Percentiles rank a stretch among this genome's conserved stretches.
phyloP scores from a whole-genome alignment of 345 rosid genomes.

The Euphorbia pulcherrima region DNA sequence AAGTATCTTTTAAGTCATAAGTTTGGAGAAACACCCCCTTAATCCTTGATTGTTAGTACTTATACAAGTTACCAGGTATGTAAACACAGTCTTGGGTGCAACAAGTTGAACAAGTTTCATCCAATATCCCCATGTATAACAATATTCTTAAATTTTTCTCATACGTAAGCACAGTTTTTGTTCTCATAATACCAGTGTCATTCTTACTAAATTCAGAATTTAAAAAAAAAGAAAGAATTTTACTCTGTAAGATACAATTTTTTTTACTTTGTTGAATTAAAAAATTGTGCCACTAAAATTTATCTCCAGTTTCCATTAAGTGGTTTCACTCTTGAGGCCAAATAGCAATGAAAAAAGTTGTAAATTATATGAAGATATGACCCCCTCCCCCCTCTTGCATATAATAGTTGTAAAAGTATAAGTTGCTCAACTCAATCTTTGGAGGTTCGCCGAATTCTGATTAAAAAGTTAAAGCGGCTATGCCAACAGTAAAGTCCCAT shows the following conservation, averaged over 20 bases:
- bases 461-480: not conserved
- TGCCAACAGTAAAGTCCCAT: too few relatives aligned
- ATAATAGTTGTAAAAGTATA: not conserved
- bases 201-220: not conserved
- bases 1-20: too few relatives aligned
- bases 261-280: too few relatives aligned
- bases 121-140: not conserved
- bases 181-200: not conserved
- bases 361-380: too few relatives aligned
- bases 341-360: too few relatives aligned
- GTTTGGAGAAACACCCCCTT: too few relatives aligned
- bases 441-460: not conserved
- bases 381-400: not conserved
- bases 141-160: not conserved
- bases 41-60: not conserved
- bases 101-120: not conserved
- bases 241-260: too few relatives aligned
- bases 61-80: not conserved
- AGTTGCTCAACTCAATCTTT: not conserved
- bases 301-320: too few relatives aligned
- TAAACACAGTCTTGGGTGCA: not conserved
- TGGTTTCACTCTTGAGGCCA: too few relatives aligned
- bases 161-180: not conserved
- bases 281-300: too few relatives aligned
- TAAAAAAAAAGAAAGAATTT: not conserved